Percentiles rank a stretch among this genome's conserved stretches.
phyloP scores from a whole-genome alignment of 208 protist genomes.

The Leishmania tropica region DNA sequence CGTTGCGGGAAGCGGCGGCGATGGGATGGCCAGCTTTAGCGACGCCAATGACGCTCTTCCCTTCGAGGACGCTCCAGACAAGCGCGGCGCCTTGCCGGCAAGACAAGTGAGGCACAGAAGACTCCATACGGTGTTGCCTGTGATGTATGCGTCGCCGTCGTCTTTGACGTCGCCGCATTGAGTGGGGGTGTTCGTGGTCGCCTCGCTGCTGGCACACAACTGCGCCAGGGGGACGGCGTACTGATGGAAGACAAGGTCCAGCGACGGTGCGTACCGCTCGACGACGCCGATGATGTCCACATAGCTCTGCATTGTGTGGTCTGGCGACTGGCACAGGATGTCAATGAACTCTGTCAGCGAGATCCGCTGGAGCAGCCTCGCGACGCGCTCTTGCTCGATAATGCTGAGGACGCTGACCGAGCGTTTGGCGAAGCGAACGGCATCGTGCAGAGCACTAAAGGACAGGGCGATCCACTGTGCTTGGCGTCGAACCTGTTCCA shows the following conservation, averaged over 20 bases:
- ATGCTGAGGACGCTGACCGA: conserved; percentile 33
- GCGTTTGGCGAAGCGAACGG: conserved; percentile 39
- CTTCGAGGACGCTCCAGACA: conserved; percentile 8
- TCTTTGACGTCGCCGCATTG: background rate
- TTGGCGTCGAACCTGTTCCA: conserved; percentile 51
- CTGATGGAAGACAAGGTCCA: conserved; percentile 54
- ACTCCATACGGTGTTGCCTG: conserved; percentile 58
- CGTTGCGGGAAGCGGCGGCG: conserved; percentile 29
- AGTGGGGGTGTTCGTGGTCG: background rate
- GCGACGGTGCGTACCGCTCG: conserved; percentile 49
- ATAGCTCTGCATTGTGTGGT: conserved; percentile 44
- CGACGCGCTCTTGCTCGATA: conserved; percentile 56
- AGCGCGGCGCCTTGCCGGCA: conserved; percentile 36
- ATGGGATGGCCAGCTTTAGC: background rate
- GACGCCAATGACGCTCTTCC: background rate
- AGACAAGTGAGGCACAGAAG: conserved; percentile 61
- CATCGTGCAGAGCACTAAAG: conserved; percentile 71
- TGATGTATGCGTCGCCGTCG: conserved; percentile 31
- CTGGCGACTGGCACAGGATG: conserved; percentile 46
- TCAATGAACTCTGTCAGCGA: conserved; percentile 54
- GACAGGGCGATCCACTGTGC: conserved; percentile 72
- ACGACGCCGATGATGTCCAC: conserved; percentile 50
- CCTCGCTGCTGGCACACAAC: conserved; percentile 9
- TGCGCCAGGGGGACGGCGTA: conserved; percentile 42
- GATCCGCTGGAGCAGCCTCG: conserved; percentile 44